phyloP scores from a whole-genome alignment of 257 asterid genomes.

The Capsicum baccatum region DNA sequence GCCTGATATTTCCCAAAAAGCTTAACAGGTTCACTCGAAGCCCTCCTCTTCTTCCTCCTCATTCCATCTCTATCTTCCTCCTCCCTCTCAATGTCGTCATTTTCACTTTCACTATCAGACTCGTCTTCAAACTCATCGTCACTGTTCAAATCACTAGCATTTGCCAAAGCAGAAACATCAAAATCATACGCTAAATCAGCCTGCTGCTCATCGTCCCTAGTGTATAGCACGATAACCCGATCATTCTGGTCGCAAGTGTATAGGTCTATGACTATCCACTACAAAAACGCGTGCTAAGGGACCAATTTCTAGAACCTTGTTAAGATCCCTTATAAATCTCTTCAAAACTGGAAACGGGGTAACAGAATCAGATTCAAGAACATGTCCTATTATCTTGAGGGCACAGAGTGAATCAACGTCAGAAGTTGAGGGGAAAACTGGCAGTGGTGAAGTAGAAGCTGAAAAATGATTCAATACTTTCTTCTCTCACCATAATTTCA shows the following conservation, averaged over 20 bases:
- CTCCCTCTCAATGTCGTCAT: conserved; percentile 58
- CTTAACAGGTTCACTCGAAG: conserved; percentile 58
- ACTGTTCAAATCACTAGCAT: conserved; percentile 78
- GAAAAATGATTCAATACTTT: conserved; percentile 76
- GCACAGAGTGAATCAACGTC: conserved; percentile 97
- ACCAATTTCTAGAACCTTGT: conserved; percentile 62
- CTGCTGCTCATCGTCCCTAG: conserved; percentile 78
- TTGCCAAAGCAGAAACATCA: conserved; percentile 85
- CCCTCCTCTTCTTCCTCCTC: conserved; percentile 57
- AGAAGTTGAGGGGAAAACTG: conserved; percentile 91
- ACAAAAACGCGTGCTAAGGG: conserved; percentile 75
- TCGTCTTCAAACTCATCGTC: conserved; percentile 71
- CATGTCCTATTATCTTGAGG: conserved; percentile 77
- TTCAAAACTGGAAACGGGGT: conserved; percentile 86
- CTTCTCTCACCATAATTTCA: conserved; percentile 80
- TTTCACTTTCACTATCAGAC: conserved; percentile 66
- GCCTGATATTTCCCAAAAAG: conserved; percentile 74
- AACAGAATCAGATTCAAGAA: conserved; percentile 92
- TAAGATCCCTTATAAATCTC: conserved; percentile 91
- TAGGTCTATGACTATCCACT: conserved; percentile 96
- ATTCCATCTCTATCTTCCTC: conserved; percentile 52
- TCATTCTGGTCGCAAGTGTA: conserved; percentile 86
- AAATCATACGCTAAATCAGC: conserved; percentile 85
- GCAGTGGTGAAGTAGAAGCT: conserved; percentile 64
- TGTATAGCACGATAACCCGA: conserved; percentile 81